Conservation (phyloP, 495 filamentous ascomycete species). For the Aspergillus sclerotioniger region DNA sequence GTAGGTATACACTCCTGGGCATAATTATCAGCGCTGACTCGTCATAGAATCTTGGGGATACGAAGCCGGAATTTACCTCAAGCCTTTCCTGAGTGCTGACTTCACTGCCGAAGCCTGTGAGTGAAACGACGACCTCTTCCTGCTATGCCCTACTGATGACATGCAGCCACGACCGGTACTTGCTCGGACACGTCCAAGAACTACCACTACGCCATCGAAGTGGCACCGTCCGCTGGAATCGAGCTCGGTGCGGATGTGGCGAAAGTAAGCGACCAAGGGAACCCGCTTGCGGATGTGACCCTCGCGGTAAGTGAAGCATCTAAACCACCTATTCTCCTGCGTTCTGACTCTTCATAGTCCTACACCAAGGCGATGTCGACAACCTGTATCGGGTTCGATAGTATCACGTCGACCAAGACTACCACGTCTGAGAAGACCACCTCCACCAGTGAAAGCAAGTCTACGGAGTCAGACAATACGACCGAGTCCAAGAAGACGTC, state of each 20-base stretch:
- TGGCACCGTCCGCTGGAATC: slow-evolving; percentile 20
- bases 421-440: background rate
- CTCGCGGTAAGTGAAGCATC: slow-evolving; percentile 18
- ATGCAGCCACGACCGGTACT: slow-evolving; percentile 17
- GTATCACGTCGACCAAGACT: background rate
- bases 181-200: slow-evolving; percentile 13
- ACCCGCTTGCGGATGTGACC: slow-evolving; percentile 12
- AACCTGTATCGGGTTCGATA: slow-evolving; percentile 4
- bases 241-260: slow-evolving; percentile 16
- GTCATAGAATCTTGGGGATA: slow-evolving; percentile 27
- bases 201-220: slow-evolving; percentile 17
- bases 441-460: background rate
- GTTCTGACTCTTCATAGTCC: background rate
- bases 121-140: background rate
- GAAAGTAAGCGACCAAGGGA: slow-evolving; percentile 7
- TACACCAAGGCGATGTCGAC: slow-evolving; percentile 4
- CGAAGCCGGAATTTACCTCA: slow-evolving; percentile 32
- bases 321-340: background rate
- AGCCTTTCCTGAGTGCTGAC: slow-evolving; percentile 29
- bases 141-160: slow-evolving; percentile 4
- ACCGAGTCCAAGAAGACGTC: too few relatives aligned
- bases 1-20: slow-evolving; percentile 15
- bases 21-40: background rate
- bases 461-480: background rate
- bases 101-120: slow-evolving; percentile 25